Evolutionary conservation across 1,284 basidiomycete species (phyloP).

Genomic region (Taiwanofungus camphoratus): DNA sequence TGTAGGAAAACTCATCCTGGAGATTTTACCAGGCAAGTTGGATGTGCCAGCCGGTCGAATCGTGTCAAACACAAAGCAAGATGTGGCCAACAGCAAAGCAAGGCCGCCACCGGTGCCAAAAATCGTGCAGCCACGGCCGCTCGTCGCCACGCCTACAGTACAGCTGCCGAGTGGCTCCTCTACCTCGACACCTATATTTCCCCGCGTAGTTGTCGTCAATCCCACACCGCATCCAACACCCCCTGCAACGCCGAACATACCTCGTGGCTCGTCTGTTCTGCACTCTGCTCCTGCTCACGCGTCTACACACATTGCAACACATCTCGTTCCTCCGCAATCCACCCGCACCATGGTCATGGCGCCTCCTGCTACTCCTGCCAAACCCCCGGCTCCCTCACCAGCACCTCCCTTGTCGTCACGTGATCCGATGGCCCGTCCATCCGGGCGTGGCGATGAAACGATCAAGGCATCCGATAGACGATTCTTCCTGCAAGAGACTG

Average conservation of each 20-base stretch:
- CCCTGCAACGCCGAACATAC: conserved; percentile 40
- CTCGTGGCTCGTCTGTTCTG: conserved; percentile 11
- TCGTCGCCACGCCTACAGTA: neutral
- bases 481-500: conserved; percentile 38
- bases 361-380: neutral
- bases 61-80: neutral
- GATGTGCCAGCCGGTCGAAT: no score
- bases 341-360: conserved; percentile 13
- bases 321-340: conserved; percentile 22
- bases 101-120: no score
- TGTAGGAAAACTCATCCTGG: conserved; percentile 50
- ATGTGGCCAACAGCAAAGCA: conserved; percentile 4
- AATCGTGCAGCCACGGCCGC: neutral
- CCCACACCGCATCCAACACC: conserved; percentile 53
- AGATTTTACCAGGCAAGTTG: conserved; percentile 43
- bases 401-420: conserved; percentile 5
- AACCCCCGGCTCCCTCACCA: neutral
- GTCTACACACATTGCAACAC: conserved; percentile 16
- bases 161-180: conserved; percentile 26
- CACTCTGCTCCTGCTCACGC: neutral
- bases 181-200: conserved; percentile 18
- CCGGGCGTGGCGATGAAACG: conserved; percentile 23
- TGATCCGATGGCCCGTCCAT: conserved; percentile 7
- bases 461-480: conserved; percentile 33
- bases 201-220: conserved; percentile 53